Percentiles rank a stretch among this genome's conserved stretches.
These are phyloP conservation scores for Zopfochytrium polystomum DNA, from an alignment of 371 early-diverging fungal genomes.

Conservation along the genomic window DNA sequence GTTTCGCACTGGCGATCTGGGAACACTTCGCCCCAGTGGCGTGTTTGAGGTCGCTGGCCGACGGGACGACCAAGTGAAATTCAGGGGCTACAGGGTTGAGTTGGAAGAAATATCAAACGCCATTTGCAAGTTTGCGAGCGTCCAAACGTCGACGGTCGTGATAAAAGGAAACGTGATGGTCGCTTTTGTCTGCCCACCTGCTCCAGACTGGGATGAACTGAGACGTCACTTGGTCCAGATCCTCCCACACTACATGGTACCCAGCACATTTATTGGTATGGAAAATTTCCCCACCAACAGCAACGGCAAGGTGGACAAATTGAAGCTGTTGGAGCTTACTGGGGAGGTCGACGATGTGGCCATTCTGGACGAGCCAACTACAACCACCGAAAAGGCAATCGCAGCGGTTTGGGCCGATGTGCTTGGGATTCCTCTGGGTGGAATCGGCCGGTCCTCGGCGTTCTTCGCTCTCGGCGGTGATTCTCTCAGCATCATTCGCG, in stretches of 20 bases:
- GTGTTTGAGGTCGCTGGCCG: slow-evolving; percentile 92
- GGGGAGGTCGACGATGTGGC: too few species aligned
- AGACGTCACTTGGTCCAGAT: slow-evolving; percentile 1
- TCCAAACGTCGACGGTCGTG: too few species aligned
- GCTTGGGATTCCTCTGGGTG: too few species aligned
- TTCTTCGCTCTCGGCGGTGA: too few species aligned
- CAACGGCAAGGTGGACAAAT: slow-evolving; percentile 27
- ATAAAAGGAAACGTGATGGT: neutral
- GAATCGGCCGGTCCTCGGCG: too few species aligned
- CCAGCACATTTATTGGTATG: slow-evolving; percentile 16
- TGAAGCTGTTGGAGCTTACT: too few species aligned
- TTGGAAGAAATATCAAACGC: neutral
- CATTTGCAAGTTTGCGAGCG: neutral
- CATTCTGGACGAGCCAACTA: too few species aligned
- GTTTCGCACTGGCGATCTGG: slow-evolving; percentile 78
- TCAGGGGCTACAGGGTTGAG: slow-evolving; percentile 42
- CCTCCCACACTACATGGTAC: slow-evolving; percentile 31
- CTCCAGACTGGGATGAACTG: neutral
- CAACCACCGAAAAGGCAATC: too few species aligned
- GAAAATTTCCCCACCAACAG: slow-evolving; percentile 21
- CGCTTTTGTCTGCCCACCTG: neutral
- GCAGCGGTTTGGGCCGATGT: too few species aligned
- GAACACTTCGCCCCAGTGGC: slow-evolving; percentile 92
- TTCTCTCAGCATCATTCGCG: too few species aligned
- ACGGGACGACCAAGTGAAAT: too few species aligned